Evolutionary conservation across 163 green algal genomes (phyloP), one percentile per base, ranked within the genome.

Genomic region (Coccomyxa subellipsoidea): DNA sequence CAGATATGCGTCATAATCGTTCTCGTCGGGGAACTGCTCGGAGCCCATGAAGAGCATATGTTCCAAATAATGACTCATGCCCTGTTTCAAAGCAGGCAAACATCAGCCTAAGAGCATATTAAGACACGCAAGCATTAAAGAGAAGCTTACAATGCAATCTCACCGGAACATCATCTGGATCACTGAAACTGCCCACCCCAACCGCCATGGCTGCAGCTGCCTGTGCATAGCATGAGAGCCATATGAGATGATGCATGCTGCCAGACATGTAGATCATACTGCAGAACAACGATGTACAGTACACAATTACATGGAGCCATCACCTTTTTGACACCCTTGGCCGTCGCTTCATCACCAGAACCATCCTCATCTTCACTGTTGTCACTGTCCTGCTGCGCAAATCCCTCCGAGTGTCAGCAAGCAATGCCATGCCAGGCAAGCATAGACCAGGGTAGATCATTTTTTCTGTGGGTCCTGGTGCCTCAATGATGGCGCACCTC

Each of bases 1-100:
- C 1, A 99, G 87, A 86, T 90, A 99, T 7, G 93, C 85, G 70
- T 98, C 96, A 82, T 98, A 99, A 7, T 98, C 95, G 75, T 98
- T 98, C 80, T 99, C 96, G 59, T 96, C 89, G 7, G 95, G 95
- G 87, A 91, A 98, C 80, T 92, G 91, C 37, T 90, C 86, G 73
- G 89, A 97, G 79, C 96, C 95, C 96, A 98, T 99, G 92, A 99
- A 99, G 69, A 99, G 92, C 97, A 99, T 99, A 90, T 99, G 97
- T 89, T 99, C 97, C 85, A 98, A 84, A 85, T 96, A 98, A 88
- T 98, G 95, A 38, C 83, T 91, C 71, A 98, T 83, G 3, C 95
- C 94, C 89, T 94, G 88, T 21, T 81, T 66, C 6, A 35, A 4
- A 72, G 38, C 70, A 21, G 9, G 32, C 54, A 78, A 7, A 78